Evolutionary conservation across 2,329 filamentous ascomycete genomes (phyloP).

Genomic region (Cyanodermella asteris): DNA sequence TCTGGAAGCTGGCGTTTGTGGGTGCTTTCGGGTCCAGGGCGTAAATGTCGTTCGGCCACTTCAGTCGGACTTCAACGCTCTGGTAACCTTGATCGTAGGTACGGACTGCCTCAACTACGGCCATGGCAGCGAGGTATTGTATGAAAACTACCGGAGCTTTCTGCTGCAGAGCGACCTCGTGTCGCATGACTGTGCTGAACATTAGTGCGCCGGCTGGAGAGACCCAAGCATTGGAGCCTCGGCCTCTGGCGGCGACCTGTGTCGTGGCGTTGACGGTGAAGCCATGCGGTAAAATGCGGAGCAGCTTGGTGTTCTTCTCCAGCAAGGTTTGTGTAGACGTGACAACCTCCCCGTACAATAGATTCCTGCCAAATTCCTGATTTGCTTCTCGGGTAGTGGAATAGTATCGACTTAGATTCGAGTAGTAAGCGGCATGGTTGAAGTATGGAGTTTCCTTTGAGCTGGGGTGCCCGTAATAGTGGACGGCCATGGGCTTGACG

Average conservation of each 20-base stretch:
- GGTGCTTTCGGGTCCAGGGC: too few species aligned
- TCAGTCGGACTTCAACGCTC: slow-evolving; percentile 59
- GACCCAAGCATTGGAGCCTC: slow-evolving; percentile 87
- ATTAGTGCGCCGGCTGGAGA: slow-evolving; percentile 69
- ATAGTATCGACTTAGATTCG: slow-evolving; percentile 47
- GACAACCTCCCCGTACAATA: slow-evolving; percentile 79
- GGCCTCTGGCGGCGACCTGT: slow-evolving; percentile 69
- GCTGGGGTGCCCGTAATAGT: slow-evolving; percentile 45
- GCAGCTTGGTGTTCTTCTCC: slow-evolving; percentile 59
- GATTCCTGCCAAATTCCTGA: slow-evolving; percentile 46
- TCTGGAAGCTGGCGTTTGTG: slow-evolving; percentile 22
- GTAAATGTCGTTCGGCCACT: slow-evolving; percentile 98
- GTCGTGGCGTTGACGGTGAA: slow-evolving; percentile 73
- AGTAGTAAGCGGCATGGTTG: slow-evolving; percentile 60
- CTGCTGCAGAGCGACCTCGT: slow-evolving; percentile 49
- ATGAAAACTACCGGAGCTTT: slow-evolving; percentile 73
- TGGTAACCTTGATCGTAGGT: slow-evolving; percentile 58
- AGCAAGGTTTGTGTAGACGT: slow-evolving; percentile 87
- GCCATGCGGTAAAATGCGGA: slow-evolving; percentile 58
- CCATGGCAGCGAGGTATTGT: slow-evolving; percentile 78
- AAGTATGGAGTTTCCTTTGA: slow-evolving; percentile 63
- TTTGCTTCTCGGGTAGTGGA: slow-evolving; percentile 31
- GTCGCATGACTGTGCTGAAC: slow-evolving; percentile 73
- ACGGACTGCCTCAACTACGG: slow-evolving; percentile 64
- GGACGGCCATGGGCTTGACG: slow-evolving; percentile 51